These are phyloP conservation scores for Zygnema circumcarinatum DNA, from an alignment of 139 green algal genomes.

Conservation along the genomic window DNA sequence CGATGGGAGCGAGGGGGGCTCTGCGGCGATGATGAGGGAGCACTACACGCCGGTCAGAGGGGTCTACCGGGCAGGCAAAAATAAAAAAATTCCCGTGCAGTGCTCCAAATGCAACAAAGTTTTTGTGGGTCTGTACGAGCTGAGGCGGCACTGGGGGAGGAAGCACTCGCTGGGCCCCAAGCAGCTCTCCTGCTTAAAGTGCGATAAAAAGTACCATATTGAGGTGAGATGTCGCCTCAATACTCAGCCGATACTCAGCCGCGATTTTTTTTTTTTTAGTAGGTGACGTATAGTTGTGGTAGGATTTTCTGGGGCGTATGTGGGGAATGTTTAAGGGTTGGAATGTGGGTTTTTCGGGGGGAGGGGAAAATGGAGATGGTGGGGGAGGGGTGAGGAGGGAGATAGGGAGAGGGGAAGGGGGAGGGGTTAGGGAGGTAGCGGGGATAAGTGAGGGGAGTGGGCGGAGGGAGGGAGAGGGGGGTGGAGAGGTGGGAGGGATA, in stretches of 20 bases:
- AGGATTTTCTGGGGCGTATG: not conserved
- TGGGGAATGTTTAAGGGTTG: not conserved
- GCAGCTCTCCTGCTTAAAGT: conserved; percentile 48
- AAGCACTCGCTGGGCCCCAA: conserved; percentile 59
- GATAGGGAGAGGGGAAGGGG: not conserved
- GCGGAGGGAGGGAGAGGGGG: not conserved
- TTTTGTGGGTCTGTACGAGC: conserved; percentile 62
- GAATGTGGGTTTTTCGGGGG: not conserved
- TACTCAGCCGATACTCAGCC: no score
- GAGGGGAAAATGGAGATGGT: not conserved
- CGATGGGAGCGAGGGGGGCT: conserved; percentile 7
- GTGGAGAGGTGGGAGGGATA: not conserved
- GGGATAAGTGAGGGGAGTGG: not conserved
- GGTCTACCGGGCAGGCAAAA: conserved; percentile 33
- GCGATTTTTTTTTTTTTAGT: not conserved
- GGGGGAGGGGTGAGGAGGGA: not conserved
- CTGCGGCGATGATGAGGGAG: not conserved
- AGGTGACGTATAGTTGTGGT: not conserved
- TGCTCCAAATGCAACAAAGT: conserved; percentile 54
- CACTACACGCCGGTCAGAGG: not conserved
- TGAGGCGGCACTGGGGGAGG: conserved; percentile 55
- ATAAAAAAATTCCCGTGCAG: conserved; percentile 59
- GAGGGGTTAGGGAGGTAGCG: not conserved
- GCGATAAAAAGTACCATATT: conserved; percentile 54
- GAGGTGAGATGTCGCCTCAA: conserved; percentile 34